Percentiles rank a stretch among this genome's conserved stretches.
These are phyloP conservation scores for Moniliophthora roreri DNA, from an alignment of 1,284 basidiomycete species.

Conservation along the genomic window DNA sequence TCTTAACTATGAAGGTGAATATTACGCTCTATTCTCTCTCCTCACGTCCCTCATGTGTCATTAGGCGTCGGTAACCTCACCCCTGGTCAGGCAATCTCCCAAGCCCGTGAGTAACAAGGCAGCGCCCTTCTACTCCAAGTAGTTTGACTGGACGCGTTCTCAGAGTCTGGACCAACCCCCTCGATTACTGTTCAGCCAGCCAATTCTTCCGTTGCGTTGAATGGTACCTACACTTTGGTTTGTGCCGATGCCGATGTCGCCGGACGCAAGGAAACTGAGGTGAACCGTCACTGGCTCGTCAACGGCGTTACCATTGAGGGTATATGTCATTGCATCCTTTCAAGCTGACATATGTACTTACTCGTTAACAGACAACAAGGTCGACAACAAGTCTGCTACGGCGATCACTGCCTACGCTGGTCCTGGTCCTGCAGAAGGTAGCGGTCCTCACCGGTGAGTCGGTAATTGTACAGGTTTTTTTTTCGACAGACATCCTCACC, in stretches of 20 bases:
- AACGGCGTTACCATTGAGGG: conserved; percentile 60
- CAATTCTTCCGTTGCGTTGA: conserved; percentile 42
- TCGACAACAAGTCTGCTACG: conserved; percentile 51
- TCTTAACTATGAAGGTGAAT: conserved; percentile 46
- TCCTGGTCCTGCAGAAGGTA: conserved; percentile 66
- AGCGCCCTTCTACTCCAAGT: not conserved
- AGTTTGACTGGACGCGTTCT: conserved; percentile 14
- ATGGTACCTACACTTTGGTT: conserved; percentile 58
- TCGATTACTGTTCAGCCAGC: conserved; percentile 45
- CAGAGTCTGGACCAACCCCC: conserved; percentile 58
- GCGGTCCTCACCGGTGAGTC: conserved; percentile 67
- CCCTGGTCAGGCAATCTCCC: conserved; percentile 59
- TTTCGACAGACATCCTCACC: not conserved
- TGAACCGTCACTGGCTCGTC: conserved; percentile 80
- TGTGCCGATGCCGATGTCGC: conserved; percentile 73
- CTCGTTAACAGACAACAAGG: conserved; percentile 30
- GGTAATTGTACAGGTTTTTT: not conserved
- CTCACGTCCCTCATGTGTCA: not conserved
- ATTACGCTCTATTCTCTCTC: not conserved
- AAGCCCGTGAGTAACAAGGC: conserved; percentile 59
- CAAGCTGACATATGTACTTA: not conserved
- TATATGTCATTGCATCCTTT: conserved; percentile 18
- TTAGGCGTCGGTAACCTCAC: conserved; percentile 45
- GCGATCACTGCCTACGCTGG: conserved; percentile 71
- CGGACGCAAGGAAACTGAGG: conserved; percentile 50